Conservation (phyloP, 305 asterid species). For the Fraxinus albicans region DNA sequence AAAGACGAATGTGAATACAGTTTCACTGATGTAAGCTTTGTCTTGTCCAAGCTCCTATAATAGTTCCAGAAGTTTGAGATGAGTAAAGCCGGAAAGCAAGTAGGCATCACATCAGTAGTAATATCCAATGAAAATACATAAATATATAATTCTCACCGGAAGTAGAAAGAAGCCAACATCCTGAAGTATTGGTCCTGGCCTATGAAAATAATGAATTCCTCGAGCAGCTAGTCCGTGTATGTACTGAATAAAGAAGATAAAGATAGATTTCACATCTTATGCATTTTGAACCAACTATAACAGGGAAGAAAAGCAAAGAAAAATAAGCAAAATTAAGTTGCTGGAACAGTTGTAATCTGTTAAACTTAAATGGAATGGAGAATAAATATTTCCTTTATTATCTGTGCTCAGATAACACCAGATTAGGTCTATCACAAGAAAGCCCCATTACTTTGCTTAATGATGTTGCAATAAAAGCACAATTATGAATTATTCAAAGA, state of each 20-base stretch:
- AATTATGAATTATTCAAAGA: background rate
- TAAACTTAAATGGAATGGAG: background rate
- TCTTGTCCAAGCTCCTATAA: slow-evolving; percentile 88
- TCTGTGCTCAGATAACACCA: background rate
- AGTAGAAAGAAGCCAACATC: slow-evolving; percentile 88
- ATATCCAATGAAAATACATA: background rate
- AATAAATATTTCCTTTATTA: background rate
- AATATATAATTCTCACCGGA: slow-evolving; percentile 52
- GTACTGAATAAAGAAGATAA: slow-evolving; percentile 48
- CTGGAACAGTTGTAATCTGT: background rate
- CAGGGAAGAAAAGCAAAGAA: background rate
- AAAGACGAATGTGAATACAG: slow-evolving; percentile 76
- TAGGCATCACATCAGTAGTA: background rate
- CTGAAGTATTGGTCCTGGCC: slow-evolving; percentile 90
- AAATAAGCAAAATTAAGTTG: background rate
- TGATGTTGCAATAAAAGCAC: background rate
- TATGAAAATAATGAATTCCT: slow-evolving; percentile 90
- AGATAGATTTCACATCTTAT: slow-evolving; percentile 13
- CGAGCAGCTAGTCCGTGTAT: slow-evolving; percentile 95
- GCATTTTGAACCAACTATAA: background rate
- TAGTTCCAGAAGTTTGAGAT: background rate
- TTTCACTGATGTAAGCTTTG: slow-evolving; percentile 85
- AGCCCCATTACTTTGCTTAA: background rate
- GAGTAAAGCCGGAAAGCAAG: background rate
- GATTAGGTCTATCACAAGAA: background rate